A percentile compares a stretch with the other conserved stretches of the same genome.
Evolutionary conservation across 2,329 filamentous ascomycete species (phyloP).

Genomic region (Pseudogymnoascus sp.): DNA sequence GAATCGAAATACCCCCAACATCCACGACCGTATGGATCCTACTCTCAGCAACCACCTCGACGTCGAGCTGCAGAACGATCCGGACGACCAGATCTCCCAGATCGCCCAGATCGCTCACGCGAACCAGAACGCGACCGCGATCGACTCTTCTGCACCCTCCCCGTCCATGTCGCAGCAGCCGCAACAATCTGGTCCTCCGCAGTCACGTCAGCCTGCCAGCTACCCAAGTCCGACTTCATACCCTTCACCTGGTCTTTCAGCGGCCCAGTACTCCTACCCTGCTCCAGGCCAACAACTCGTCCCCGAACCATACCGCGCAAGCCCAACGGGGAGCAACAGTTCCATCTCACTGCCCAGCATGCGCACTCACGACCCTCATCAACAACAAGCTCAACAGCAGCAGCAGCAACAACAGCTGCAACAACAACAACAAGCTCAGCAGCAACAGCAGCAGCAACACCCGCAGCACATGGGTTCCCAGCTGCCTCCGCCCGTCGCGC

Average conservation of each 20-base stretch:
- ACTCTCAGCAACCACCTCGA: slow-evolving; percentile 5
- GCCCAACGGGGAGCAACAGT: slow-evolving; percentile 35
- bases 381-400: slow-evolving; percentile 25
- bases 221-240: slow-evolving; percentile 41
- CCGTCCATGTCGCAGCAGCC: slow-evolving; percentile 28
- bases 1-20: slow-evolving; percentile 6
- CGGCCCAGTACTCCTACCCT: slow-evolving; percentile 40
- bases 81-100: neutral
- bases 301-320: slow-evolving; percentile 34
- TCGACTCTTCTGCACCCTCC: slow-evolving; percentile 25
- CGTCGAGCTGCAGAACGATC: slow-evolving; percentile 20
- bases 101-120: neutral
- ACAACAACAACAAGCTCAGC: neutral
- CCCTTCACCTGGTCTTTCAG: slow-evolving; percentile 37
- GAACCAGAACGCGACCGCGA: slow-evolving; percentile 11
- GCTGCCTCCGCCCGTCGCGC: slow-evolving; percentile 43
- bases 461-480: slow-evolving; percentile 41
- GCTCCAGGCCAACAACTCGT: slow-evolving; percentile 27
- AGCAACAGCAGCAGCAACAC: slow-evolving; percentile 12
- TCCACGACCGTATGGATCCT: slow-evolving; percentile 10
- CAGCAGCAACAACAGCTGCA: slow-evolving; percentile 16
- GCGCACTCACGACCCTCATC: slow-evolving; percentile 37
- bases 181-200: slow-evolving; percentile 20
- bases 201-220: slow-evolving; percentile 20
- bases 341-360: slow-evolving; percentile 43